A percentile compares a stretch with the other conserved stretches of the same genome.
Conservation (phyloP, 73 alveolate genomes). For the Symbiodinium pilosum region DNA sequence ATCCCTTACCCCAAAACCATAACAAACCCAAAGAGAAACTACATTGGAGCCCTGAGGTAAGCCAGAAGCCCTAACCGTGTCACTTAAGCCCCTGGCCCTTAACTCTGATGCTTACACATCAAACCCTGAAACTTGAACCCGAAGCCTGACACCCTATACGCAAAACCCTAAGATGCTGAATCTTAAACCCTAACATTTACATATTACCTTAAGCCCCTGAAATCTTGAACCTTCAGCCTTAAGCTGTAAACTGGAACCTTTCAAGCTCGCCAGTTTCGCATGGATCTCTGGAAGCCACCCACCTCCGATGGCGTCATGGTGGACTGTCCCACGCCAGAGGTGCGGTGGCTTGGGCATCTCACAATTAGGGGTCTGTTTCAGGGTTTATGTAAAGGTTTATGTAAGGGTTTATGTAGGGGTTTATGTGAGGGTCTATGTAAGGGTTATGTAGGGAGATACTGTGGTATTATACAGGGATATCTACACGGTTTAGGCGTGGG, state of each 20-base stretch:
- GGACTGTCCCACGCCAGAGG: conserved; percentile 50
- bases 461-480: no score
- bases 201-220: neutral
- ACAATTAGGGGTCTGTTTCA: no score
- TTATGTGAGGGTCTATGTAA: no score
- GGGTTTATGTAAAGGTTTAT: no score
- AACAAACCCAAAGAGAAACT: neutral
- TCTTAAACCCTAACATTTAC: neutral
- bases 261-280: conserved; percentile 53
- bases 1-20: no score
- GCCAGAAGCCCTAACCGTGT: neutral
- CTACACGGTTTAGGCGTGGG: no score
- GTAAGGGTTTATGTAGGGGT: no score
- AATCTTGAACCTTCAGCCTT: neutral
- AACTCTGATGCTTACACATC: neutral
- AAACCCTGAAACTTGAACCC: neutral
- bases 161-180: neutral
- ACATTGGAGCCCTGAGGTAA: neutral
- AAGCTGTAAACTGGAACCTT: neutral
- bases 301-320: conserved; percentile 49
- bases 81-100: neutral
- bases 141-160: neutral
- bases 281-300: conserved; percentile 59
- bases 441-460: no score
- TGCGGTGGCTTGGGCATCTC: neutral